These are phyloP conservation scores for Fusarium abutilonis DNA, from an alignment of 2,329 filamentous ascomycete genomes.

Conservation along the genomic window DNA sequence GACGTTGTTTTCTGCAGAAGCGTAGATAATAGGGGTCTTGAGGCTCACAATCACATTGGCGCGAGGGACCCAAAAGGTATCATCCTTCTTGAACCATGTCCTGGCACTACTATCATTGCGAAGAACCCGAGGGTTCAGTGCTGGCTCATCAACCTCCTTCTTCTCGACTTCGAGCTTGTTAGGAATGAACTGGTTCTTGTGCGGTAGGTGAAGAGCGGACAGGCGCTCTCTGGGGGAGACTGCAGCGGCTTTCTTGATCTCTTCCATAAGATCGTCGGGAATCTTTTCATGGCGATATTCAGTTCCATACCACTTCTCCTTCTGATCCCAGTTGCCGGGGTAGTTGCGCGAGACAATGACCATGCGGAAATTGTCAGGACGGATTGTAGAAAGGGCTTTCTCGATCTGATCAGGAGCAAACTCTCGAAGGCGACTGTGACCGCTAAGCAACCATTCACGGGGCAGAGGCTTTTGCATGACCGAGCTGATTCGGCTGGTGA, in stretches of 20 bases:
- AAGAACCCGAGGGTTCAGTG: conserved; percentile 80
- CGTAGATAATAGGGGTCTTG: conserved; percentile 79
- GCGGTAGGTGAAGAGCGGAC: conserved; percentile 81
- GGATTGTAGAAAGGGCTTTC: conserved; percentile 75
- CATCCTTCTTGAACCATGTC: conserved; percentile 98
- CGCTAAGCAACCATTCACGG: conserved; percentile 87
- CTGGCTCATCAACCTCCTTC: conserved; percentile 82
- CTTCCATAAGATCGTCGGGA: conserved; percentile 75
- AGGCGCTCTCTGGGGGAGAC: conserved; percentile 68
- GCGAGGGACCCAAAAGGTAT: conserved; percentile 97
- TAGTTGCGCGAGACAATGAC: conserved; percentile 83
- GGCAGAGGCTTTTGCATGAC: conserved; percentile 93
- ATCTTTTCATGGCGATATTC: conserved; percentile 89
- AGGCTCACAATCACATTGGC: conserved; percentile 85
- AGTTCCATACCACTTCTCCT: conserved; percentile 98
- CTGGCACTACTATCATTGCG: conserved; percentile 83
- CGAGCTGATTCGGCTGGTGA: conserved; percentile 84
- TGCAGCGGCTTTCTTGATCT: conserved; percentile 72
- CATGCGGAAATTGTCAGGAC: conserved; percentile 90
- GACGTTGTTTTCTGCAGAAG: conserved; percentile 80
- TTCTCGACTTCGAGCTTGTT: conserved; percentile 94
- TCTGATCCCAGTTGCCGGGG: conserved; percentile 84
- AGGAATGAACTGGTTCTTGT: conserved; percentile 95
- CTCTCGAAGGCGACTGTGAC: conserved; percentile 76
- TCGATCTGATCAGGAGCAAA: conserved; percentile 84